Evolutionary conservation across 116 monocot genomes (phyloP).

Genomic region (Phalaenopsis hybrid): DNA sequence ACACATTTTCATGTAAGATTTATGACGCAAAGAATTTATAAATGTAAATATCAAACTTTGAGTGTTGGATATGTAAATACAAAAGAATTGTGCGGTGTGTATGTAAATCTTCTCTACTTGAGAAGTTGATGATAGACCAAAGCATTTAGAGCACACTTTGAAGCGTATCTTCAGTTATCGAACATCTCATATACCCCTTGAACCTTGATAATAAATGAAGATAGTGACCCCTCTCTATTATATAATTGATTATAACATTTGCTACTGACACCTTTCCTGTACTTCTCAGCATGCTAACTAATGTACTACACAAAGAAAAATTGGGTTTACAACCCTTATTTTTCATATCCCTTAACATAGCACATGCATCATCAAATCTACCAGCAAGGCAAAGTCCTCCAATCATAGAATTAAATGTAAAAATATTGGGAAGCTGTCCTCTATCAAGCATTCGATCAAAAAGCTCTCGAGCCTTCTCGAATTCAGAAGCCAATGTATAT

Average conservation of each 20-base stretch:
- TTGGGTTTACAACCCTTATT: slow-evolving; percentile 67
- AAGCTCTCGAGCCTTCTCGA: slow-evolving; percentile 51
- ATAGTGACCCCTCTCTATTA: slow-evolving; percentile 80
- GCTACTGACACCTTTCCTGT: slow-evolving; percentile 63
- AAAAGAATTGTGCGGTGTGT: no score
- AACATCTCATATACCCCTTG: slow-evolving; percentile 62
- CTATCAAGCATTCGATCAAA: slow-evolving; percentile 63
- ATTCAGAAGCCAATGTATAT: slow-evolving; percentile 51
- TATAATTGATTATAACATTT: slow-evolving; percentile 50
- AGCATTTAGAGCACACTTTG: not conserved
- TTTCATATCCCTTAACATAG: slow-evolving; percentile 64
- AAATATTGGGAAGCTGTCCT: slow-evolving; percentile 85
- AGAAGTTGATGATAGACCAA: not conserved
- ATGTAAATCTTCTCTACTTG: not conserved
- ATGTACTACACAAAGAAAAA: slow-evolving; percentile 64
- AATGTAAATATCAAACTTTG: no score
- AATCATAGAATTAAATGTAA: slow-evolving; percentile 87
- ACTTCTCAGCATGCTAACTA: slow-evolving; percentile 52
- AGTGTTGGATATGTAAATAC: no score
- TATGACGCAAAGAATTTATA: no score
- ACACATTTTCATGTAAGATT: no score
- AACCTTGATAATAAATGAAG: no score
- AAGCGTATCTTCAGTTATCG: not conserved
- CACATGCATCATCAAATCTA: slow-evolving; percentile 62
- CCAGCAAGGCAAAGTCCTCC: slow-evolving; percentile 63